These are phyloP conservation scores for Ceratocystis ficicola DNA, from an alignment of 2,329 filamentous ascomycete genomes.

Conservation along the genomic window DNA sequence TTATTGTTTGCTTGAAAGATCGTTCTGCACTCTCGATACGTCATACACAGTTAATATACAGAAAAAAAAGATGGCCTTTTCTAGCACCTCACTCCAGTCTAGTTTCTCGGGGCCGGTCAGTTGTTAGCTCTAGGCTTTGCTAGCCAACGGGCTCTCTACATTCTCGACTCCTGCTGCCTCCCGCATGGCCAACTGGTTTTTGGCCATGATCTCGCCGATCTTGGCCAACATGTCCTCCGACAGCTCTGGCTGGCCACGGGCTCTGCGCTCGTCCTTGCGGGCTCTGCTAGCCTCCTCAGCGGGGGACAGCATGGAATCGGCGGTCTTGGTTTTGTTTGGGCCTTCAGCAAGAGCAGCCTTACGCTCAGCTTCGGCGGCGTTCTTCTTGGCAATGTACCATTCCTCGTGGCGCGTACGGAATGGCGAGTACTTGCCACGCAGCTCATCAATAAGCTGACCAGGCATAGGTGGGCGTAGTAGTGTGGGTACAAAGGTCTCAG, in stretches of 20 bases:
- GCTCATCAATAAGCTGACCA: conserved; percentile 63
- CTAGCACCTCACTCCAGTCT: neutral
- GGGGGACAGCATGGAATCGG: conserved; percentile 41
- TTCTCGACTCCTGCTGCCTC: conserved; percentile 18
- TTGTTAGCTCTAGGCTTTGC: neutral
- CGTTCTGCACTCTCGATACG: conserved; percentile 1
- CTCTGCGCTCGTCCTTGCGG: conserved; percentile 40
- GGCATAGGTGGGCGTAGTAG: conserved; percentile 71
- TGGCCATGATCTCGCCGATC: conserved; percentile 49
- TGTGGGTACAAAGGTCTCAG: conserved; percentile 63
- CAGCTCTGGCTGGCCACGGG: conserved; percentile 44
- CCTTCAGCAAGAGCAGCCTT: conserved; percentile 28
- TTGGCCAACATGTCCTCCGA: conserved; percentile 48
- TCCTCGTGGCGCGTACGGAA: conserved; percentile 71
- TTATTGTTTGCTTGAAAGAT: neutral
- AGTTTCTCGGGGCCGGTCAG: too few species aligned
- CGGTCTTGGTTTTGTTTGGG: conserved; percentile 25
- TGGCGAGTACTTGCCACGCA: conserved; percentile 68
- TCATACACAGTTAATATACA: conserved; percentile 22
- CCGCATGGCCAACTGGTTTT: conserved; percentile 34
- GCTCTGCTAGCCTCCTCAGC: conserved; percentile 48
- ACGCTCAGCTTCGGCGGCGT: conserved; percentile 42
- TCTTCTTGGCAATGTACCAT: conserved; percentile 56
- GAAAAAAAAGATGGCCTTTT: neutral
- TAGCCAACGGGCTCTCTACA: conserved; percentile 16